Percentiles rank a stretch among this genome's conserved stretches.
phyloP scores from a whole-genome alignment of 2,329 filamentous ascomycete species.

The Verticillium nonalfalfae region DNA sequence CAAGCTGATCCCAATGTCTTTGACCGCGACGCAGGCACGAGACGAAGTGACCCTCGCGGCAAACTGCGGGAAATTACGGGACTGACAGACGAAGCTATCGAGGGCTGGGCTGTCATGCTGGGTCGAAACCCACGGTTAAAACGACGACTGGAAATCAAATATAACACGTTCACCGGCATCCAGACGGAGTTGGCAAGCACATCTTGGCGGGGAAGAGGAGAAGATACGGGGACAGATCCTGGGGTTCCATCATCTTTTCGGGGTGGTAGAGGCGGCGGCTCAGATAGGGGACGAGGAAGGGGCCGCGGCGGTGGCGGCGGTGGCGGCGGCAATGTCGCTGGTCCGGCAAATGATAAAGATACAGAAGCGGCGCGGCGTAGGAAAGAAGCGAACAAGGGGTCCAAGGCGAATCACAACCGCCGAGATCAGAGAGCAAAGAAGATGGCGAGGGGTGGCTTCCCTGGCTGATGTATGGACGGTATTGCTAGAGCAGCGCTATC shows the following conservation, averaged over 20 bases:
- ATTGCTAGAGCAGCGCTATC: neutral
- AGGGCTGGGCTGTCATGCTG: constrained; percentile 91
- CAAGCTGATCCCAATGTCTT: constrained; percentile 61
- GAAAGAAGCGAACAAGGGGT: constrained; percentile 79
- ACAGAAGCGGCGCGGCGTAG: constrained; percentile 64
- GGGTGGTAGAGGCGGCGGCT: constrained; percentile 36
- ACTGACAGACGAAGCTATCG: constrained; percentile 90
- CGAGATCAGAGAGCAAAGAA: constrained; percentile 63
- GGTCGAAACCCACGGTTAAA: constrained; percentile 62
- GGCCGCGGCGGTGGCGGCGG: constrained; percentile 36
- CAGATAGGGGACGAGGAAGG: constrained; percentile 38
- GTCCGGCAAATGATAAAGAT: constrained; percentile 60
- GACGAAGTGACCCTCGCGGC: constrained; percentile 55
- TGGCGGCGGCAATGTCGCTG: constrained; percentile 54
- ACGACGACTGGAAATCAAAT: constrained; percentile 64
- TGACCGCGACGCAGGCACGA: constrained; percentile 62
- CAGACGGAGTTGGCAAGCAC: constrained; percentile 62
- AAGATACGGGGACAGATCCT: constrained; percentile 50
- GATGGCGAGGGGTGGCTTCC: constrained; percentile 48
- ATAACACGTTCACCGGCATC: constrained; percentile 56
- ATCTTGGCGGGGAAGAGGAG: constrained; percentile 55
- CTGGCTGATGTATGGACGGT: constrained; percentile 15
- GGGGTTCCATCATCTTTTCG: constrained; percentile 24
- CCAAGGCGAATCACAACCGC: constrained; percentile 80
- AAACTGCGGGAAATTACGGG: constrained; percentile 69